Evolutionary conservation across 2,329 filamentous ascomycete genomes (phyloP).

Genomic region (Bipolaris bicolor): DNA sequence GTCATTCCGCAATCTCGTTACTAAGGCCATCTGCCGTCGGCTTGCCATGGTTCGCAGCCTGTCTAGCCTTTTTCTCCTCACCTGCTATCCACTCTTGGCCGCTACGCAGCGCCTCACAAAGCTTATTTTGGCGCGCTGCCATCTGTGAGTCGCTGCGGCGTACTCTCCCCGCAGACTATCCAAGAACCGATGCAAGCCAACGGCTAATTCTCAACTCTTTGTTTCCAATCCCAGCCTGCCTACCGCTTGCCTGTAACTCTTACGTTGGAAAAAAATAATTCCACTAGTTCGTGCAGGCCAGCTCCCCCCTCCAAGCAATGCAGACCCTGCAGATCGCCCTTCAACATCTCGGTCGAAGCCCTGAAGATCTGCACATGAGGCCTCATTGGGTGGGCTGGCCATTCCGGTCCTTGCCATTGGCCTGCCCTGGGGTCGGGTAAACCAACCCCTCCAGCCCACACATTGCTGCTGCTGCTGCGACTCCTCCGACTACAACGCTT

Average conservation of each 20-base stretch:
- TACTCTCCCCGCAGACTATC: neutral
- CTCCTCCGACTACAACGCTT: neutral
- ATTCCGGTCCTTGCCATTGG: slow-evolving; percentile 10
- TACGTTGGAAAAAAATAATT: neutral
- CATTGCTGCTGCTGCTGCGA: no score
- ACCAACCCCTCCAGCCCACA: neutral
- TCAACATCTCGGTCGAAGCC: neutral
- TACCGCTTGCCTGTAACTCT: neutral
- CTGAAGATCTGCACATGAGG: slow-evolving; percentile 11
- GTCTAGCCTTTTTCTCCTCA: slow-evolving; percentile 1
- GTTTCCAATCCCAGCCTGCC: neutral
- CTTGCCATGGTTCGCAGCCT: slow-evolving; percentile 12
- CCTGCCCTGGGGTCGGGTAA: neutral
- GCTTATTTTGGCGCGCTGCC: slow-evolving; percentile 1
- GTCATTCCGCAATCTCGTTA: slow-evolving; percentile 13
- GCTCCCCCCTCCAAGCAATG: slow-evolving; percentile 7
- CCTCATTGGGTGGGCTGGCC: neutral
- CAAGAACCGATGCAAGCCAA: slow-evolving; percentile 1
- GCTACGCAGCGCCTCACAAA: slow-evolving; percentile 1
- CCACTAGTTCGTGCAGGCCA: neutral
- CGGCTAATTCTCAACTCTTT: slow-evolving; percentile 3
- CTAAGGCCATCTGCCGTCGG: slow-evolving; percentile 3
- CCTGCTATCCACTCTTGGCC: neutral
- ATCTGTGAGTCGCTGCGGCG: neutral
- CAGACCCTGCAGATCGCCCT: slow-evolving; percentile 15